Evolutionary conservation across 176 grass and related monocot genomes (phyloP).

Genomic region (Leersia perrieri): DNA sequence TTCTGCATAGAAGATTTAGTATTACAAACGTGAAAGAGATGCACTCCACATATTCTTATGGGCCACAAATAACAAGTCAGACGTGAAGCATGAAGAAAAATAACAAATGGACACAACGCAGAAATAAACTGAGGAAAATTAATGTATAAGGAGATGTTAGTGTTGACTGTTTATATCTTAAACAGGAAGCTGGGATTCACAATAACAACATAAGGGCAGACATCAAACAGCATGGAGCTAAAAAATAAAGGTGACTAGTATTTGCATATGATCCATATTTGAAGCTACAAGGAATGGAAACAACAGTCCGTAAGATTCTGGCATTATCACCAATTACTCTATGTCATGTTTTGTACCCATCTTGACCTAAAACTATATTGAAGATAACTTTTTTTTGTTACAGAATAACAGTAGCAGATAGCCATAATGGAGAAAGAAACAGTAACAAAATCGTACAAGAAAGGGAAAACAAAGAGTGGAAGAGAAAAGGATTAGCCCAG

Average conservation of each 20-base stretch:
- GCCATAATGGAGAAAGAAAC: not conserved
- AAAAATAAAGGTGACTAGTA: not conserved
- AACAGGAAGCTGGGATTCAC: not conserved
- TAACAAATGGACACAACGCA: not conserved
- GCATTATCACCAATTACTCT: not conserved
- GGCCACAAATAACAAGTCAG: not conserved
- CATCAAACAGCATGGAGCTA: not conserved
- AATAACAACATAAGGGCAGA: not conserved
- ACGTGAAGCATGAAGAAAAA: not conserved
- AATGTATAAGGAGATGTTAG: not conserved
- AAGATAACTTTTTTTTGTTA: not conserved
- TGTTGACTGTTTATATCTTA: not conserved
- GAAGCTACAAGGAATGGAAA: not conserved
- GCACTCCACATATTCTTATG: not conserved
- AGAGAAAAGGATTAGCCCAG: not conserved
- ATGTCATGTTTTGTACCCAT: not conserved
- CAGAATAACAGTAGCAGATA: not conserved
- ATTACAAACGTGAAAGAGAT: not conserved
- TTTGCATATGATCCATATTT: conserved; percentile 9
- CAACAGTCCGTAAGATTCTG: not conserved
- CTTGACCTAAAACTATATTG: not conserved
- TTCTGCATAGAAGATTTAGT: conserved; percentile 48
- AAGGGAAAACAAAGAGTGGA: not conserved
- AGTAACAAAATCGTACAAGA: not conserved
- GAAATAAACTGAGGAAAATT: not conserved